phyloP scores from a whole-genome alignment of 768 basidiomycete species.

The Panaeolus papilionaceus region DNA sequence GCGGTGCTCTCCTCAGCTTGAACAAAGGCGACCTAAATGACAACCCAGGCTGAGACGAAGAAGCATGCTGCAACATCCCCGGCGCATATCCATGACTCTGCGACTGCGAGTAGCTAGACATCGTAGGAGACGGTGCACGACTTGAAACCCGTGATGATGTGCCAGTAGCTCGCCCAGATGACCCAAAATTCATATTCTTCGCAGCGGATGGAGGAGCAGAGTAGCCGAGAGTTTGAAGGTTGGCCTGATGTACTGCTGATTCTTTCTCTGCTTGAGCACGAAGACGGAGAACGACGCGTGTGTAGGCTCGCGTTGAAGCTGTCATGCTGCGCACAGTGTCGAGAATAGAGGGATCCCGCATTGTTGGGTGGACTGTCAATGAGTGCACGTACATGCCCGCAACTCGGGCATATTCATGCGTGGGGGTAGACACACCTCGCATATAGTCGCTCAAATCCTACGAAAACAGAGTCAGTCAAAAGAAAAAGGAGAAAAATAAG shows the following conservation, averaged over 20 bases:
- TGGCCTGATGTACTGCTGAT: constrained; percentile 33
- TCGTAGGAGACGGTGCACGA: constrained; percentile 71
- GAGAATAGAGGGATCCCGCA: constrained; percentile 45
- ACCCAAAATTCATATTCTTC: constrained; percentile 22
- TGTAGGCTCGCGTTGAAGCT: constrained; percentile 75
- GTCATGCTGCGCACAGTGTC: constrained; percentile 58
- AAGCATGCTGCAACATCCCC: constrained; percentile 26
- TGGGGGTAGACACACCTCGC: constrained; percentile 78
- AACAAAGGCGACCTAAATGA: constrained; percentile 76
- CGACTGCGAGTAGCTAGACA: constrained; percentile 55
- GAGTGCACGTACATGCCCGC: constrained; percentile 65
- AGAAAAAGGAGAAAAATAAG: constrained; percentile 3
- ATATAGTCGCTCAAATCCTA: constrained; percentile 85
- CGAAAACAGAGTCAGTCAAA: constrained; percentile 18
- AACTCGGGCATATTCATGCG: constrained; percentile 71
- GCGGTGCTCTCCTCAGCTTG: constrained; percentile 72
- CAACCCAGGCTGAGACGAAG: constrained; percentile 32
- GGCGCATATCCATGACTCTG: constrained; percentile 38
- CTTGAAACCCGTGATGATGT: constrained; percentile 55
- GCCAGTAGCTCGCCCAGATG: constrained; percentile 29
- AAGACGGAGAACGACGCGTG: constrained; percentile 78
- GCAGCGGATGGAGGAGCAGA: constrained; percentile 24
- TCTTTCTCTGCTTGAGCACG: constrained; percentile 79
- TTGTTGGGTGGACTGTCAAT: constrained; percentile 45
- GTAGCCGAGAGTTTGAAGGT: constrained; percentile 23